Conservation (phyloP, 371 early-diverging fungal species). For the Saksenaea oblongispora region DNA sequence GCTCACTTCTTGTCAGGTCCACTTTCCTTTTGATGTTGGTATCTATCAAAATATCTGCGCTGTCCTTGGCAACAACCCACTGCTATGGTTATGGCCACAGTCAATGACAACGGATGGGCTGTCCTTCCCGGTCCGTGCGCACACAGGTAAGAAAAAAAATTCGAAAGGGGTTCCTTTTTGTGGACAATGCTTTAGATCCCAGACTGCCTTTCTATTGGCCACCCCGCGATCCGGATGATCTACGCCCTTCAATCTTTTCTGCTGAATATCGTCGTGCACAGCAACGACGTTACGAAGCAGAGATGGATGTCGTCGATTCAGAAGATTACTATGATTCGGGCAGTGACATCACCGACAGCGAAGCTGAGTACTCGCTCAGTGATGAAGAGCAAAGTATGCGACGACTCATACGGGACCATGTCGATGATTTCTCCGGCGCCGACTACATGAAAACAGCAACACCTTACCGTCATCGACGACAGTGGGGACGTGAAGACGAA, state of each 20-base stretch:
- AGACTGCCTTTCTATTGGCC: slow-evolving; percentile 21
- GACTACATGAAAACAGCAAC: slow-evolving; percentile 8
- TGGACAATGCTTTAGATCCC: slow-evolving; percentile 8
- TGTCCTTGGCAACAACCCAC: slow-evolving; percentile 71
- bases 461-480: slow-evolving; percentile 19
- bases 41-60: slow-evolving; percentile 69
- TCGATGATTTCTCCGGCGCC: slow-evolving; percentile 29
- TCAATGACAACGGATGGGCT: slow-evolving; percentile 72
- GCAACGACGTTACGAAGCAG: slow-evolving; percentile 12
- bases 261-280: slow-evolving; percentile 36
- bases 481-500: slow-evolving; percentile 21
- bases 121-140: slow-evolving; percentile 61
- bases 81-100: slow-evolving; percentile 77
- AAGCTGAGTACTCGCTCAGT: slow-evolving; percentile 23
- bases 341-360: slow-evolving; percentile 34
- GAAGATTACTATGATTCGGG: slow-evolving; percentile 43
- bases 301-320: slow-evolving; percentile 8
- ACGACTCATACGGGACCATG: slow-evolving; percentile 18
- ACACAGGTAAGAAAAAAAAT: slow-evolving; percentile 15
- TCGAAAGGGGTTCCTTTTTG: slow-evolving; percentile 3
- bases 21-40: slow-evolving; percentile 95
- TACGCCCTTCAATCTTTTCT: slow-evolving; percentile 20
- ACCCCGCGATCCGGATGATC: slow-evolving; percentile 26
- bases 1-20: slow-evolving; percentile 36
- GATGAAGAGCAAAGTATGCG: slow-evolving; percentile 23